phyloP scores from a whole-genome alignment of 805 yeast species.

The Kodamaea neixiangensis region DNA sequence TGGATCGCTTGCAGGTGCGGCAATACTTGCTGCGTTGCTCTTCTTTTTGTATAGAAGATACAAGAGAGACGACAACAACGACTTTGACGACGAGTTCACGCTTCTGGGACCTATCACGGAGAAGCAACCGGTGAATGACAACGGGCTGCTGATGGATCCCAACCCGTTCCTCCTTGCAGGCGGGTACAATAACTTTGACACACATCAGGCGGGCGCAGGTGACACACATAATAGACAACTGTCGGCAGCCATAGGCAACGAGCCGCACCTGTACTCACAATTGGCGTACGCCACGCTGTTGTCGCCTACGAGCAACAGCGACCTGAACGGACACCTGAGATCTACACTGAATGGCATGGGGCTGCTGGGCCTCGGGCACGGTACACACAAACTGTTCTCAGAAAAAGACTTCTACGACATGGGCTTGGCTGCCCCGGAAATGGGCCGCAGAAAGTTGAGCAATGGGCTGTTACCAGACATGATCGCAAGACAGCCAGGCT shows the following conservation, averaged over 20 bases:
- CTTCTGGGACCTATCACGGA: constrained; percentile 29
- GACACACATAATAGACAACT: constrained; percentile 6
- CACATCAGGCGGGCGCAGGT: constrained; percentile 4
- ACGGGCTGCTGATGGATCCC: constrained; percentile 16
- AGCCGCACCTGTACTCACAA: constrained; percentile 14
- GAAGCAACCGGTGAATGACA: constrained; percentile 14
- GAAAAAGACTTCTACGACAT: constrained; percentile 15
- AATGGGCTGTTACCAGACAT: constrained; percentile 56
- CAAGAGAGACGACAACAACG: constrained; percentile 17
- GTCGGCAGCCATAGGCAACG: constrained; percentile 4
- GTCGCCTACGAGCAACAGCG: constrained; percentile 8
- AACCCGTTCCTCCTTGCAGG: constrained; percentile 25
- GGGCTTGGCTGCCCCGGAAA: constrained; percentile 22
- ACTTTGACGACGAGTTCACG: constrained; percentile 37
- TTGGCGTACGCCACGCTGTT: constrained; percentile 11
- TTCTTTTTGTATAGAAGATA: constrained; percentile 19
- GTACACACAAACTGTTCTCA: constrained; percentile 8
- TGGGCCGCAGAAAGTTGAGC: constrained; percentile 52
- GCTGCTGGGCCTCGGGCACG: constrained; percentile 1
- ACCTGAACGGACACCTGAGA: constrained; percentile 15
- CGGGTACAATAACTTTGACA: constrained; percentile 19
- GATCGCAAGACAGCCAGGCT: constrained; percentile 46
- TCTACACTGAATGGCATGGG: constrained; percentile 11
- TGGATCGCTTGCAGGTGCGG: constrained; percentile 43
- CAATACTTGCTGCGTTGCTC: constrained; percentile 23